Conservation (phyloP, 192 early-diverging fungal species). For the Umbelopsis sp. region DNA sequence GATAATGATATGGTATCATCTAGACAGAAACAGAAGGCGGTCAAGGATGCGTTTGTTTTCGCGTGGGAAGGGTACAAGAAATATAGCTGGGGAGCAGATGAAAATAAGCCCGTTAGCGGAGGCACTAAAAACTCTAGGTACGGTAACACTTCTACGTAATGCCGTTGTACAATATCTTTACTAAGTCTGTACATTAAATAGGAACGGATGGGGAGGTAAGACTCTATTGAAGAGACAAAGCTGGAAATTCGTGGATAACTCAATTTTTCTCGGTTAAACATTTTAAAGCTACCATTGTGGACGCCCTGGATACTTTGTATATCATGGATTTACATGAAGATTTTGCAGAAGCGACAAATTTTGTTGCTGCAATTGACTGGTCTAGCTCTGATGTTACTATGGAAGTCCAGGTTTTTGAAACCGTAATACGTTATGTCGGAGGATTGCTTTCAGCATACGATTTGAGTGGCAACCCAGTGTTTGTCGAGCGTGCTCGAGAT, state of each 20-base stretch:
- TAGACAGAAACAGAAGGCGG: conserved; percentile 43
- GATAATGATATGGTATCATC: not conserved
- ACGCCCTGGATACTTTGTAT: conserved; percentile 85
- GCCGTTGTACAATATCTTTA: not conserved
- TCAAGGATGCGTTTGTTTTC: conserved; percentile 64
- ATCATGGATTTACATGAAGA: conserved; percentile 84
- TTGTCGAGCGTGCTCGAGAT: conserved; percentile 72
- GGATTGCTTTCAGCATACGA: conserved; percentile 87
- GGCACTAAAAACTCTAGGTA: conserved; percentile 36
- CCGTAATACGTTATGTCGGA: conserved; percentile 78
- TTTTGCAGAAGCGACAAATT: conserved; percentile 72
- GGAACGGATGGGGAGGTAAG: conserved; percentile 59
- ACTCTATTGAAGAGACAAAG: not conserved
- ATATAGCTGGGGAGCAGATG: conserved; percentile 83
- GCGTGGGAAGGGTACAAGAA: conserved; percentile 80
- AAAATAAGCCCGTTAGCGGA: conserved; percentile 50
- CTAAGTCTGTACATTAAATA: not conserved
- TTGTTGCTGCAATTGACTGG: conserved; percentile 67
- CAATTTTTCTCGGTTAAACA: not conserved
- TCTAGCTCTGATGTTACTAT: conserved; percentile 29
- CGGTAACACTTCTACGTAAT: not conserved
- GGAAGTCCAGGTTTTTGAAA: conserved; percentile 80
- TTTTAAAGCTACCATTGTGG: conserved; percentile 72
- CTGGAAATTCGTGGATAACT: not conserved
- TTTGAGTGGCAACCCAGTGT: conserved; percentile 67